Percentiles rank a stretch among this genome's conserved stretches.
phyloP scores from a whole-genome alignment of 2,329 filamentous ascomycete genomes.

The Penicillium digitatum region DNA sequence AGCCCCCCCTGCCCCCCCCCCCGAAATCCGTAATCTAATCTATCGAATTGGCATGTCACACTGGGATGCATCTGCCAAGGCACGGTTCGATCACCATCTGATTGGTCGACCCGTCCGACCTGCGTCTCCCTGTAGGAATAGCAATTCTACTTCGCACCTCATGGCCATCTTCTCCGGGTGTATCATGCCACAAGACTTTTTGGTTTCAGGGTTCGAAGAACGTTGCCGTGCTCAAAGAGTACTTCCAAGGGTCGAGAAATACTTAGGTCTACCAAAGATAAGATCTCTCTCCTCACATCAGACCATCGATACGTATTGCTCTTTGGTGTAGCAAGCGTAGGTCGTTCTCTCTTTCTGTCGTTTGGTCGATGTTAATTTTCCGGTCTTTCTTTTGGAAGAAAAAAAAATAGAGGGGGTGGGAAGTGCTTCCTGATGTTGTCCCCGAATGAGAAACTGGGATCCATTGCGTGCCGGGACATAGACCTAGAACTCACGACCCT shows the following conservation, averaged over 20 bases:
- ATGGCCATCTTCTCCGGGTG: not conserved
- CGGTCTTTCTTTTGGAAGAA: too few species aligned
- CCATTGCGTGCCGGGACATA: too few species aligned
- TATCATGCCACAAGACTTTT: not conserved
- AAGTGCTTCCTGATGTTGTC: not conserved
- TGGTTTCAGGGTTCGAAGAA: too few species aligned
- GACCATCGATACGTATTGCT: not conserved
- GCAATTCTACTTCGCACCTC: not conserved
- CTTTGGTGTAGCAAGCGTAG: not conserved
- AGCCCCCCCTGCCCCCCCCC: too few species aligned
- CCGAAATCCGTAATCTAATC: too few species aligned
- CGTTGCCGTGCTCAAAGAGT: not conserved
- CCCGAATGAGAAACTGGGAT: fast-evolving
- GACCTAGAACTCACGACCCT: not conserved
- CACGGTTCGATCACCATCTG: not conserved
- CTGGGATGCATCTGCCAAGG: not conserved
- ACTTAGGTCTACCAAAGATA: not conserved
- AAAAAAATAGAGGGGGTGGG: too few species aligned
- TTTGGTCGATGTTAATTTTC: too few species aligned
- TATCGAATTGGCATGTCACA: not conserved
- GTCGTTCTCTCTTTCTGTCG: too few species aligned
- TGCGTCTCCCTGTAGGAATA: too few species aligned
- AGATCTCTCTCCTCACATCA: not conserved
- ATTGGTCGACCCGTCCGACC: not conserved
- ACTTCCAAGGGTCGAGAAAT: not conserved